Percentiles rank a stretch among this genome's conserved stretches.
Evolutionary conservation across 2,329 filamentous ascomycete genomes (phyloP).

Genomic region (Lizonia empirigonia): DNA sequence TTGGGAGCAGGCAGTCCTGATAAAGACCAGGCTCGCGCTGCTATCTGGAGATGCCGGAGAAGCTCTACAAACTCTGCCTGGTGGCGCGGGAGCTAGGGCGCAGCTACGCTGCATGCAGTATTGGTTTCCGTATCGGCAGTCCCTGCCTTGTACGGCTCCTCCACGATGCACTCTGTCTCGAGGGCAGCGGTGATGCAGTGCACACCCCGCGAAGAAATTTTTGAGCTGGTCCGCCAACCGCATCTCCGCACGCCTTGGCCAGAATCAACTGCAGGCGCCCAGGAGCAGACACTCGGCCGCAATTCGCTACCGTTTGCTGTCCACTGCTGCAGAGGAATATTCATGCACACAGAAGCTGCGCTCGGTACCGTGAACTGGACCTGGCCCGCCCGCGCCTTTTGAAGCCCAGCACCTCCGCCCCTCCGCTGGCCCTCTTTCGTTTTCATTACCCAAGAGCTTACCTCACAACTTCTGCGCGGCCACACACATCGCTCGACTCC

Average conservation of each 20-base stretch:
- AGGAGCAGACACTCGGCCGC: conserved; percentile 24
- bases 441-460: conserved; percentile 58
- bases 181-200: conserved; percentile 20
- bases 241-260: conserved; percentile 29
- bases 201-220: conserved; percentile 38
- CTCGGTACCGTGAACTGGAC: conserved; percentile 27
- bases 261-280: conserved; percentile 21
- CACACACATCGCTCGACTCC: conserved; percentile 39
- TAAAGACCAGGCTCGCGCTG: conserved; percentile 18
- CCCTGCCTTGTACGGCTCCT: conserved; percentile 25
- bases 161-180: conserved; percentile 21
- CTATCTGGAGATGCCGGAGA: conserved; percentile 45
- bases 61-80: conserved; percentile 20
- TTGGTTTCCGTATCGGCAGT: conserved; percentile 25
- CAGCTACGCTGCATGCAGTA: conserved; percentile 13
- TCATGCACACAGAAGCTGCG: conserved; percentile 27
- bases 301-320: conserved; percentile 26
- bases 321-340: conserved; percentile 27
- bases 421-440: conserved; percentile 41
- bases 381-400: conserved; percentile 41
- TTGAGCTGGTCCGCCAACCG: conserved; percentile 27
- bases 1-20: conserved; percentile 18
- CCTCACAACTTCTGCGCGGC: conserved; percentile 52
- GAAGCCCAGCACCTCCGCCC: conserved; percentile 44
- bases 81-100: conserved; percentile 32